Evolutionary conservation across 1,284 basidiomycete genomes (phyloP), one percentile per base, ranked within the genome.

Genomic region (Macrocystidia cucumis): DNA sequence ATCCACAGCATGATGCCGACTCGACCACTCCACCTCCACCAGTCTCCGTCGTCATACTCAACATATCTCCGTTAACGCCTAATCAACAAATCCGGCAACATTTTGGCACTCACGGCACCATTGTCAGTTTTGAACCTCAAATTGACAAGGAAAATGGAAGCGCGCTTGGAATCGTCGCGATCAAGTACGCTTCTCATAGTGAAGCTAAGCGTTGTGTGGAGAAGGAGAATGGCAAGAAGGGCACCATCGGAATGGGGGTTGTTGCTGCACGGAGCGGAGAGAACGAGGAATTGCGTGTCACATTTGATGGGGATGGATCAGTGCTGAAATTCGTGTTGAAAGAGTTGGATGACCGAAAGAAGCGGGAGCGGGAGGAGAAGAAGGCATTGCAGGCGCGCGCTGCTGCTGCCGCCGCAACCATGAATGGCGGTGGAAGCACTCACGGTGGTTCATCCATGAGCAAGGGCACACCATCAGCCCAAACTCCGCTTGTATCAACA

Each of bases 61-160:
- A 76, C 34, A 65, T 96, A 20, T 78, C 83, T 3, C 75, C 81
- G 0, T 62, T 93, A 16, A 85, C 82, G 1, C 74, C 83, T 1
- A 75, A 72, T 22, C 62, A 70, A 32, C 64, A 74, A 32, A 72
- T 97, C 35, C 69, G 78, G 32, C 69, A 74, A 7, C 78, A 85
- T 50, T 84, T 96, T 51, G 57, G 68, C 3, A 50, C 62, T 8
- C 72, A 87, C 49, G 93, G 92, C 1, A 55, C 65, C 8, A 68
- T 95, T 47, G 50, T 68, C 7, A 72, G 78, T 8, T 80, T 88
- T 39, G 85, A 92, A 44, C 74, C 83, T 23, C 88, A 92, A 52
- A 74, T 86, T 42, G 87, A 96, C 59, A 72, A 74, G 31, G 69
- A 72, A 35, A 91, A 80, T 13, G 91, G 91, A 9, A 81, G 78